Conservation (phyloP, 2,329 filamentous ascomycete genomes). For the Diplodia mutila region DNA sequence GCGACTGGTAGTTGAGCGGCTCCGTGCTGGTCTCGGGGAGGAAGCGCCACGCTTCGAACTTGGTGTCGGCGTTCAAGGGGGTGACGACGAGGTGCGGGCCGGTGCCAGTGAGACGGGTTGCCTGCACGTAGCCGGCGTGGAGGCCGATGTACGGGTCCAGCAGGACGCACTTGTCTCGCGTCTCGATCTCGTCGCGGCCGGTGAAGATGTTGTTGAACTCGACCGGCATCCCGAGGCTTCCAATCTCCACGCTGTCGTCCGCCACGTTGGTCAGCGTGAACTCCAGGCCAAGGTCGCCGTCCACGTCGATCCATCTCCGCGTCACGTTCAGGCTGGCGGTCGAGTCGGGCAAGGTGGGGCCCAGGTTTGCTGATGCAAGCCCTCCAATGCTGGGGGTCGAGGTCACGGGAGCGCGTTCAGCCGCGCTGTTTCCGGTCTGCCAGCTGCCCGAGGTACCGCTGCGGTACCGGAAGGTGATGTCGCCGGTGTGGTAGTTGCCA, state of each 20-base stretch:
- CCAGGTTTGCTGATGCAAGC: slow-evolving; percentile 48
- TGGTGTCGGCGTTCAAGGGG: slow-evolving; percentile 52
- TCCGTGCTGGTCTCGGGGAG: slow-evolving; percentile 49
- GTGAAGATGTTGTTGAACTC: slow-evolving; percentile 68
- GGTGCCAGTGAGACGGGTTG: slow-evolving; percentile 56
- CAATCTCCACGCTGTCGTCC: slow-evolving; percentile 53
- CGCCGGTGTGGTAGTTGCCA: slow-evolving; percentile 62
- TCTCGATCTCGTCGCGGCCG: slow-evolving; percentile 52
- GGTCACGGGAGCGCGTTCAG: slow-evolving; percentile 44
- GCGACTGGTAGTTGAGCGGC: slow-evolving; percentile 52
- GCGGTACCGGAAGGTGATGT: slow-evolving; percentile 62
- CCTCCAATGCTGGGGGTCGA: slow-evolving; percentile 32
- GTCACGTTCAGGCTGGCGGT: slow-evolving; percentile 51
- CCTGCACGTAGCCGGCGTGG: slow-evolving; percentile 61
- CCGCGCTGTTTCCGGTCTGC: slow-evolving; percentile 54
- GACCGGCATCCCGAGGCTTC: slow-evolving; percentile 61
- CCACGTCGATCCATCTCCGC: slow-evolving; percentile 56
- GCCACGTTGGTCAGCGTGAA: slow-evolving; percentile 57
- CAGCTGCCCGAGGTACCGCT: slow-evolving; percentile 44
- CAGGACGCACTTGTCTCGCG: slow-evolving; percentile 57
- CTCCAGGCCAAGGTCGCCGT: slow-evolving; percentile 55
- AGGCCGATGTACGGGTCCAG: slow-evolving; percentile 65
- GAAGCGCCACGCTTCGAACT: slow-evolving; percentile 61
- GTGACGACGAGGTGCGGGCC: slow-evolving; percentile 60
- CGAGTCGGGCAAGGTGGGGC: slow-evolving; percentile 46